A percentile compares a stretch with the other conserved stretches of the same genome.
These are phyloP conservation scores for Boletus rubroflammeus DNA, from an alignment of 768 basidiomycete genomes.

Conservation along the genomic window DNA sequence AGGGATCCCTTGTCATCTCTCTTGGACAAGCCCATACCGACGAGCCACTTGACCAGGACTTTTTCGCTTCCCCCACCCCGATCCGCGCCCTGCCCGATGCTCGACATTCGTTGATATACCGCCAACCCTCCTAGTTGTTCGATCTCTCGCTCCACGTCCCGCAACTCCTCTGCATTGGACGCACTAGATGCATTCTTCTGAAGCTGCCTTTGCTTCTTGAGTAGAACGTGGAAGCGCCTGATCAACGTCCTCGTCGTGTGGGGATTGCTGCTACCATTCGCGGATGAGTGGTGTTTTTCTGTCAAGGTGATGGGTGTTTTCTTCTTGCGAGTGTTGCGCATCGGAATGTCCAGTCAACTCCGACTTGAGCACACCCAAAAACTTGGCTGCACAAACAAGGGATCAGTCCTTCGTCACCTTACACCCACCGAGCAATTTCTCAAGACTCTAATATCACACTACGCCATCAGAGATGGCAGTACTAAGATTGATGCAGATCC, in stretches of 20 bases:
- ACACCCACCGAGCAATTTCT: no score
- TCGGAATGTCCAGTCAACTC: constrained; percentile 10
- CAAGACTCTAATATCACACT: no score
- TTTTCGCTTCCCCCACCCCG: constrained; percentile 89
- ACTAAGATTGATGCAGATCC: neutral
- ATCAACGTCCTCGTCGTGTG: constrained; percentile 70
- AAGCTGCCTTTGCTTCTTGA: constrained; percentile 65
- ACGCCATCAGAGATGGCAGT: no score
- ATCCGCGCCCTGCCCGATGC: constrained; percentile 72
- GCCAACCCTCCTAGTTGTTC: constrained; percentile 72
- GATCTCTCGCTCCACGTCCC: constrained; percentile 58
- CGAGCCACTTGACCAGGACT: constrained; percentile 73
- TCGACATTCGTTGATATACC: constrained; percentile 80
- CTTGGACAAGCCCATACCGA: constrained; percentile 41
- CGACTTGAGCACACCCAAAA: neutral
- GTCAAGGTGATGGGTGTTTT: constrained; percentile 43
- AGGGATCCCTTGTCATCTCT: constrained; percentile 24
- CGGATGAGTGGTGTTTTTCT: constrained; percentile 1
- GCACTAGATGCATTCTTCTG: constrained; percentile 28
- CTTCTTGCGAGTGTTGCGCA: constrained; percentile 43
- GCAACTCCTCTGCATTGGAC: constrained; percentile 35
- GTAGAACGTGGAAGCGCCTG: constrained; percentile 73
- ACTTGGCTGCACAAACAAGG: no score
- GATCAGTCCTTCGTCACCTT: no score
- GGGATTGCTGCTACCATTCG: constrained; percentile 43